A percentile compares a stretch with the other conserved stretches of the same genome.
phyloP scores from a whole-genome alignment of 495 filamentous ascomycete genomes.

The Xylaria sp. region DNA sequence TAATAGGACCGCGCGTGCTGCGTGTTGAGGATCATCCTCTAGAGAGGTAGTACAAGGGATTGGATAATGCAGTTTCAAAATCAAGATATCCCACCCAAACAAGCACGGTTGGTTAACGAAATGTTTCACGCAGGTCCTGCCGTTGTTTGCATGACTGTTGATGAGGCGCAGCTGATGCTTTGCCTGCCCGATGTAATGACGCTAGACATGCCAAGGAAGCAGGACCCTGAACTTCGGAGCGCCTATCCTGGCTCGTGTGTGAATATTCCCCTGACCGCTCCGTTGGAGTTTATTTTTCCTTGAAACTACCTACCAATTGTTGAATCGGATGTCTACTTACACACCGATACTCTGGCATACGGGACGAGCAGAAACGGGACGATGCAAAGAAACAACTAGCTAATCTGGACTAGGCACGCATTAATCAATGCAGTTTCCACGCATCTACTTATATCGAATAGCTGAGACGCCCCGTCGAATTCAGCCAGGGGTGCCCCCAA shows the following conservation, averaged over 20 bases:
- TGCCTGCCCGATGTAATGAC: slow-evolving; percentile 1
- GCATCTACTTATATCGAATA: neutral
- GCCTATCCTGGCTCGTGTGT: neutral
- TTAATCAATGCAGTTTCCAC: too few relatives aligned
- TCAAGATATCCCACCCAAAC: neutral
- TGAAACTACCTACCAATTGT: neutral
- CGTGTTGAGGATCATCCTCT: too few relatives aligned
- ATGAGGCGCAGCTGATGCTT: slow-evolving; percentile 22
- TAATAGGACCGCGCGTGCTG: too few relatives aligned
- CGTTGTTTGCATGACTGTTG: neutral
- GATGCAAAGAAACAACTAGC: neutral
- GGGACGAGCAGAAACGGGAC: neutral
- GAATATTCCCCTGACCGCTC: slow-evolving; percentile 2
- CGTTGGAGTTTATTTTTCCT: too few relatives aligned
- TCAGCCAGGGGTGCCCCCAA: neutral
- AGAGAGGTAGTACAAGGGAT: too few relatives aligned
- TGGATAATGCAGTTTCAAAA: too few relatives aligned
- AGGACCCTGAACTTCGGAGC: neutral
- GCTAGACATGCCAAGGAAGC: neutral
- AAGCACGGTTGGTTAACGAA: neutral
- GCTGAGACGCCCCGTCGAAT: slow-evolving; percentile 7
- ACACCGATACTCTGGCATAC: neutral
- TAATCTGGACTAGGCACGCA: neutral
- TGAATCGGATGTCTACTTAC: neutral
- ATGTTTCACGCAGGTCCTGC: neutral